Conservation (phyloP, 805 yeast species). For the Tetrapisispora iriomotensis region DNA sequence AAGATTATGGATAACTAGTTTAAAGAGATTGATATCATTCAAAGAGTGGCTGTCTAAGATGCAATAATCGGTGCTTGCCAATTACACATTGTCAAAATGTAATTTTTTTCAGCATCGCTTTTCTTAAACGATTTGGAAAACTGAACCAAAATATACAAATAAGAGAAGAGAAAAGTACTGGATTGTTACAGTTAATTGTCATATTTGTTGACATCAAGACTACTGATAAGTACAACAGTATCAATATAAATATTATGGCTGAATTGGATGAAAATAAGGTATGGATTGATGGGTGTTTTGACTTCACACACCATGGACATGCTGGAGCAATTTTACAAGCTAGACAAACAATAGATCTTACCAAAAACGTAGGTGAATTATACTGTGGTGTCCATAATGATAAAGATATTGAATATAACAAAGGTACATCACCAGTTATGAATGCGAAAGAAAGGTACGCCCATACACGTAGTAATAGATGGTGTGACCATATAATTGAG, state of each 20-base stretch:
- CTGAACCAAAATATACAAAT: no score
- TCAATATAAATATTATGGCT: no score
- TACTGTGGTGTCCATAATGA: conserved; percentile 78
- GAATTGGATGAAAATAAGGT: conserved; percentile 33
- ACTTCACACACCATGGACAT: conserved; percentile 95
- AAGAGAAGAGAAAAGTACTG: no score
- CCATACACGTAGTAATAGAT: conserved; percentile 86
- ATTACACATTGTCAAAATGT: no score
- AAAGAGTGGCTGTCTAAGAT: conserved; percentile 10
- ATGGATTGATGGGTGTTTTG: conserved; percentile 98
- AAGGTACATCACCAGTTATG: conserved; percentile 97
- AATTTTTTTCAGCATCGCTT: no score
- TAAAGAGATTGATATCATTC: conserved; percentile 64
- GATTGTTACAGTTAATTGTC: no score
- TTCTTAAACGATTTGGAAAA: no score
- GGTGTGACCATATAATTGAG: conserved; percentile 66
- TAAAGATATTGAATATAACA: conserved; percentile 69
- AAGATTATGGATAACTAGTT: conserved; percentile 63
- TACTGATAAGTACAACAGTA: no score
- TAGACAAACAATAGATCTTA: conserved; percentile 53
- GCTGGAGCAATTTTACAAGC: conserved; percentile 97
- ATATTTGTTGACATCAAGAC: no score
- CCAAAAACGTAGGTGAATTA: conserved; percentile 33
- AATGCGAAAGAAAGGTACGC: conserved; percentile 60
- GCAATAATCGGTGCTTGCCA: no score